Evolutionary conservation across 768 basidiomycete genomes (phyloP).

Genomic region (Amanita brunnescens): DNA sequence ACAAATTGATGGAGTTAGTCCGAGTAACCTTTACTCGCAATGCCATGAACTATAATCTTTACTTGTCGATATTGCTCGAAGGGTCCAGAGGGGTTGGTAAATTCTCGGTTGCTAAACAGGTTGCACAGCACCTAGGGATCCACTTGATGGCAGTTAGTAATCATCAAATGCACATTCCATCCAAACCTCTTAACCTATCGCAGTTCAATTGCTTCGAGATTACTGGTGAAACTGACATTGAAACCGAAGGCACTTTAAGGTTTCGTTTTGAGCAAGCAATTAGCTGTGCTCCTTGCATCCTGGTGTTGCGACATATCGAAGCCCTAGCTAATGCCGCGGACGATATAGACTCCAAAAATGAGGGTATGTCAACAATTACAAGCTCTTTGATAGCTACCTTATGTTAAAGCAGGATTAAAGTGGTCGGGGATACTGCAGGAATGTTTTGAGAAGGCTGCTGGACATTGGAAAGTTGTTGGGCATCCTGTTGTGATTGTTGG

Average conservation of each 20-base stretch:
- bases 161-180: neutral
- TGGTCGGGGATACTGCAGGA: conserved; percentile 55
- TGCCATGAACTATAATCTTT: conserved; percentile 52
- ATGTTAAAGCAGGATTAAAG: conserved; percentile 35
- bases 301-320: conserved; percentile 74
- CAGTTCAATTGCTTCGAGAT: conserved; percentile 86
- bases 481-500: conserved; percentile 73
- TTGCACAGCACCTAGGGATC: conserved; percentile 58
- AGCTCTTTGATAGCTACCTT: neutral
- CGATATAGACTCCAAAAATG: conserved; percentile 53
- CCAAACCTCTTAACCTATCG: neutral
- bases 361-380: conserved; percentile 20
- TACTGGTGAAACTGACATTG: conserved; percentile 65
- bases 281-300: conserved; percentile 74
- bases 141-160: conserved; percentile 64
- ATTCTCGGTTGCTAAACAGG: conserved; percentile 47
- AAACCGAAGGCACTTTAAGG: conserved; percentile 65
- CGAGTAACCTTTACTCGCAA: conserved; percentile 50
- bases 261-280: conserved; percentile 72
- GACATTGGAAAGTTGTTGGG: conserved; percentile 49
- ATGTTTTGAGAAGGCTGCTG: conserved; percentile 47
- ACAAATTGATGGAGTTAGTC: conserved; percentile 46
- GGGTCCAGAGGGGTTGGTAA: conserved; percentile 82
- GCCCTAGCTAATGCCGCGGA: conserved; percentile 70
- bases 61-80: conserved; percentile 66